Evolutionary conservation across 2,329 filamentous ascomycete species (phyloP), one percentile per base, ranked within the genome.

Genomic region (Botrytis porri): DNA sequence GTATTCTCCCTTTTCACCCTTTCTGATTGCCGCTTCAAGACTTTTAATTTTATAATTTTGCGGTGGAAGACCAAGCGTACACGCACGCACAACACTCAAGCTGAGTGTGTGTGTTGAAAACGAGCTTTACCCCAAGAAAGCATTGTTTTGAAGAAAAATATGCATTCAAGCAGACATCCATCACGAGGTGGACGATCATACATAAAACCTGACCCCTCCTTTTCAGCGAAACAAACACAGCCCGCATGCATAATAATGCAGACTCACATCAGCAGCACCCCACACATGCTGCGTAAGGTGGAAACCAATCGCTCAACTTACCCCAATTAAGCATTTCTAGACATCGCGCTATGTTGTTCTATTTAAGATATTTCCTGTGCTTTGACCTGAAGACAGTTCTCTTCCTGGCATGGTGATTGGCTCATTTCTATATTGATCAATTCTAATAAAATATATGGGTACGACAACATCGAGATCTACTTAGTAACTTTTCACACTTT

Each of bases 111-210:
- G 32, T 20, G 61, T n/a, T 43, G 61, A 43, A 32, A n/a, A 39
- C 32, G 48, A 57, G 35, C 18, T 67, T 67, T 37, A 32, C 39
- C 54, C 10, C n/a, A 41, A 32, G 39, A 67, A 41, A 32, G 65
- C 48, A 32, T n/a, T 29, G 25, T n/a, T 67, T 54, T 54, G 45
- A 39, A 48, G 25, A 14, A 4, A 35, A 14, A 32, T 10, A 8
- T 57, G 37, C 65, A 67, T 67, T 57, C 35, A 32, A 37, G n/a
- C 64, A 39, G n/a, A 66, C 25, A 54, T 66, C 22, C 16, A 54
- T 66, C 32, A 66, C 45, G 45, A 54, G 45, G 51, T 54, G 32
- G 32, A 66, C 29, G 45, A 67, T 20, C n/a, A 29, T 67, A 51
- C 48, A 51, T n/a, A 51, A 51, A 51, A n/a, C 48, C 48, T 51